Percentiles rank a stretch among this genome's conserved stretches.
Evolutionary conservation across 352 stramenopile species (phyloP).

Genomic region (Thraustochytrium striatum): DNA sequence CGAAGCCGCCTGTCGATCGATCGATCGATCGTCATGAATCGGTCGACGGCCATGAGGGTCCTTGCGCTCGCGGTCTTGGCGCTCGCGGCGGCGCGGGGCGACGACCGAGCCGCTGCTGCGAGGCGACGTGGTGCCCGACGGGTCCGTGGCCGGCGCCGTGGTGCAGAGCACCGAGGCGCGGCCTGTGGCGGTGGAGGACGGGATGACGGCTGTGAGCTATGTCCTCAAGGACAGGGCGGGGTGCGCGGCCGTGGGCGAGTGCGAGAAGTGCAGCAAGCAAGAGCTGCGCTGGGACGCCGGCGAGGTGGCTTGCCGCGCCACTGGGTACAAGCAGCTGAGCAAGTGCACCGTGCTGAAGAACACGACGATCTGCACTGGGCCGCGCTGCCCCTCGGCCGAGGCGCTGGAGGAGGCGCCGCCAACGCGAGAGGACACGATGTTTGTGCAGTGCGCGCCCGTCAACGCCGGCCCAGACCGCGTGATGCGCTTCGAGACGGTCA

Average conservation of each 20-base stretch:
- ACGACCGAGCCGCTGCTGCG: too few species aligned
- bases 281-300: not conserved
- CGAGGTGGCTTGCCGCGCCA: not conserved
- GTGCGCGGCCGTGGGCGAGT: not conserved
- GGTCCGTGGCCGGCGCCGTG: too few species aligned
- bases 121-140: too few species aligned
- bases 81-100: too few species aligned
- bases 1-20: too few species aligned
- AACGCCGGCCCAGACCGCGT: not conserved
- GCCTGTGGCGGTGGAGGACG: too few species aligned
- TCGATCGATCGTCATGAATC: too few species aligned
- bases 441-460: not conserved
- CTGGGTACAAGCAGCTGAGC: slow-evolving; percentile 30
- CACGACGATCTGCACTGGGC: not conserved
- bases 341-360: not conserved
- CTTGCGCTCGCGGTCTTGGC: too few species aligned
- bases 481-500: slow-evolving; percentile 41
- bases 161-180: too few species aligned
- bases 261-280: not conserved
- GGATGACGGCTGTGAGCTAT: too few species aligned
- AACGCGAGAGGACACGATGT: not conserved
- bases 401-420: not conserved
- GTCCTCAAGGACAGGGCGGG: too few species aligned
- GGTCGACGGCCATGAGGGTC: too few species aligned
- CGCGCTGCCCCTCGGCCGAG: not conserved